Evolutionary conservation across 257 asterid genomes (phyloP).

Genomic region (Linderniella brevidens): DNA sequence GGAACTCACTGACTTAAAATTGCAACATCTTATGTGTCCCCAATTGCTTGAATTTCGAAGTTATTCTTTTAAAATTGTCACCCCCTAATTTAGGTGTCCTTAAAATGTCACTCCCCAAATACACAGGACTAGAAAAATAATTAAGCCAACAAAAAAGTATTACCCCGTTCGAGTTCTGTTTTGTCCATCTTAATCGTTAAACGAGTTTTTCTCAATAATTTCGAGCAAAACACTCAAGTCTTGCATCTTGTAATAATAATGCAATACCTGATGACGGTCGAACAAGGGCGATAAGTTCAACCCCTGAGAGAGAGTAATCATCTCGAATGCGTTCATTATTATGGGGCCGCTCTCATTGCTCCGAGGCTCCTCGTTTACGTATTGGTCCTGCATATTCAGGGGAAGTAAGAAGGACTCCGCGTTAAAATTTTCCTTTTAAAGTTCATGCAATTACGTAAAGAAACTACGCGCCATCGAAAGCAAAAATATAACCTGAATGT

Average conservation of each 20-base stretch:
- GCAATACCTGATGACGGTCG: conserved; percentile 76
- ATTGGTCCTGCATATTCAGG: conserved; percentile 49
- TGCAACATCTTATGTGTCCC: no score
- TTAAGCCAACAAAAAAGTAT: no score
- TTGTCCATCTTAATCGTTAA: no score
- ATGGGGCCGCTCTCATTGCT: conserved; percentile 45
- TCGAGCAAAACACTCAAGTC: background rate
- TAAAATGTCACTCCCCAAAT: no score
- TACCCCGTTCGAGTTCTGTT: no score
- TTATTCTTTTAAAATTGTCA: no score
- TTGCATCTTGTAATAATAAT: no score
- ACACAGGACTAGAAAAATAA: no score
- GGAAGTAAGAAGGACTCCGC: conserved; percentile 3
- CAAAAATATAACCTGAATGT: conserved; percentile 49
- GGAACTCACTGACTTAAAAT: no score
- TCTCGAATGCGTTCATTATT: conserved; percentile 92
- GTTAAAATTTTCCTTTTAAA: background rate
- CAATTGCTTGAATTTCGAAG: no score
- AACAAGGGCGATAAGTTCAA: conserved; percentile 83
- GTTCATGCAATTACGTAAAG: conserved; percentile 14
- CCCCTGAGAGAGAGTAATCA: conserved; percentile 97
- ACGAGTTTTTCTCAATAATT: background rate
- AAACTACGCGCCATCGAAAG: conserved; percentile 10
- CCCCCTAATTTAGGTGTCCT: no score
- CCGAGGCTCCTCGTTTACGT: conserved; percentile 55